A percentile compares a stretch with the other conserved stretches of the same genome.
These are phyloP conservation scores for Filobasidium floriforme DNA, from an alignment of 768 basidiomycete species.

Conservation along the genomic window DNA sequence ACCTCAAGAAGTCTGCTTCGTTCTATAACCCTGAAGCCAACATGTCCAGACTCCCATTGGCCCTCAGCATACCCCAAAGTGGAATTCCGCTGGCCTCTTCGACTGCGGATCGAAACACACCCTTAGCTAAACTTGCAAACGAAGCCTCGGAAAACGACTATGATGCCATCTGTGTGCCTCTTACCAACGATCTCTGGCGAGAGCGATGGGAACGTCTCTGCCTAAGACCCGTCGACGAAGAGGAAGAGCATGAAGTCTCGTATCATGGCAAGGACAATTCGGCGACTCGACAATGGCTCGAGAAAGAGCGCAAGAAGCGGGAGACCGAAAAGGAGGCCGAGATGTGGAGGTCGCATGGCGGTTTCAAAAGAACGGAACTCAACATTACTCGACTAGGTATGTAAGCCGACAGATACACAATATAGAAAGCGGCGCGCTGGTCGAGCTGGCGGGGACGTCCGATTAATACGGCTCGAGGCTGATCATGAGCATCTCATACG, in stretches of 20 bases:
- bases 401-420: constrained; percentile 33
- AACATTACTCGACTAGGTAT: constrained; percentile 79
- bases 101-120: constrained; percentile 19
- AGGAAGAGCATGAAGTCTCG: constrained; percentile 23
- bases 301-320: constrained; percentile 37
- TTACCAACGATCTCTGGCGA: constrained; percentile 83
- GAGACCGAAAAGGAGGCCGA: constrained; percentile 59
- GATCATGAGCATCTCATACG: too few species aligned
- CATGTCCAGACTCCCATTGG: constrained; percentile 21
- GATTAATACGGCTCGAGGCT: too few species aligned
- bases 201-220: constrained; percentile 86
- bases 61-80: constrained; percentile 19
- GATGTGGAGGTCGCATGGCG: constrained; percentile 74
- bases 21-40: neutral
- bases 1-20: too few species aligned
- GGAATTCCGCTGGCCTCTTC: constrained; percentile 16
- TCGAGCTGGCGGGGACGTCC: neutral
- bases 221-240: constrained; percentile 47
- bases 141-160: constrained; percentile 53
- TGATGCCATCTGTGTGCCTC: constrained; percentile 67
- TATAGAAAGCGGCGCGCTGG: constrained; percentile 8
- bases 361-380: constrained; percentile 73
- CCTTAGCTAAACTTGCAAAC: constrained; percentile 30
- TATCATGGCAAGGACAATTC: constrained; percentile 14
- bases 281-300: constrained; percentile 34